Evolutionary conservation across 345 rosid genomes (phyloP).

Genomic region (Eucalyptus regnans): DNA sequence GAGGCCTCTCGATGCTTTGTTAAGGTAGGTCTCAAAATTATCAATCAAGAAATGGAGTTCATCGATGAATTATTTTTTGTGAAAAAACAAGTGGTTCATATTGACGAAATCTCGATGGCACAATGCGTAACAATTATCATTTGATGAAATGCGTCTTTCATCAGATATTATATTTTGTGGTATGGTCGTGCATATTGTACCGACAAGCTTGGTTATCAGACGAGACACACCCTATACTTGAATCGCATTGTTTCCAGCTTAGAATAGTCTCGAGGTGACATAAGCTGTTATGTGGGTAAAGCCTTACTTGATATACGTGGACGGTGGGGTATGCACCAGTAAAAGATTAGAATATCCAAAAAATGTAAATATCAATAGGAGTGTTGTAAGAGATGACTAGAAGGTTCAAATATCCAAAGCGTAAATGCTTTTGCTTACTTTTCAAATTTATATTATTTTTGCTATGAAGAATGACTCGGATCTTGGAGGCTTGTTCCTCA

Average conservation of each 20-base stretch:
- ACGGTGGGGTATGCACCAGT: background rate
- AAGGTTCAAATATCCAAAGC: background rate
- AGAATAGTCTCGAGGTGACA: background rate
- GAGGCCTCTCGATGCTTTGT: background rate
- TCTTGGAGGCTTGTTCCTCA: background rate
- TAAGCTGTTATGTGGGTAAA: background rate
- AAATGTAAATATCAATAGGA: background rate
- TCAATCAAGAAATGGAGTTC: background rate
- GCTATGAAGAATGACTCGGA: background rate
- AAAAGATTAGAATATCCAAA: background rate
- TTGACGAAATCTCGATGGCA: background rate
- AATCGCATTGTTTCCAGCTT: background rate
- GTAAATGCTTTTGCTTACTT: background rate
- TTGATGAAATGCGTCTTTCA: background rate
- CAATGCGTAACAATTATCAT: background rate
- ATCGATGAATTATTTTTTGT: background rate
- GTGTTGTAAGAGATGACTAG: background rate
- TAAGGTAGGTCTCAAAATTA: background rate
- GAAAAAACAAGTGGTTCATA: background rate
- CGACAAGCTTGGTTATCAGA: background rate
- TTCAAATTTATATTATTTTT: background rate
- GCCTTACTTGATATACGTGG: background rate
- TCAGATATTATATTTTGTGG: background rate
- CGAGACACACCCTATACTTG: fast-evolving
- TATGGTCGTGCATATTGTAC: background rate